Evolutionary conservation across 2,329 filamentous ascomycete species (phyloP).

Genomic region (Ceratocystis diversiconidia): DNA sequence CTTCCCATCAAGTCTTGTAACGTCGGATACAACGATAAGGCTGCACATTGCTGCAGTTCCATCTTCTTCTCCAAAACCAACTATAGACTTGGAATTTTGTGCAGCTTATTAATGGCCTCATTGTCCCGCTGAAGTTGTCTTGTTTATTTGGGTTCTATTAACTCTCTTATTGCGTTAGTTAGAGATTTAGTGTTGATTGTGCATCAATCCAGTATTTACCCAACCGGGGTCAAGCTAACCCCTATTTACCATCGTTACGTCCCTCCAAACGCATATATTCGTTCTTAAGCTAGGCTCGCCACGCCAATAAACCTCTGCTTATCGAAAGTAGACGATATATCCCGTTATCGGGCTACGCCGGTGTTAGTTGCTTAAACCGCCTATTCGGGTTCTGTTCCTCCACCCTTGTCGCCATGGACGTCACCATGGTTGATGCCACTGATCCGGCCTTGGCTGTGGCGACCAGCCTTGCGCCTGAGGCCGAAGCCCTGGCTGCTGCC

Average conservation of each 20-base stretch:
- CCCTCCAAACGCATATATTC: conserved; percentile 10
- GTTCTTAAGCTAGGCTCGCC: not conserved
- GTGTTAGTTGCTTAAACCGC: conserved; percentile 5
- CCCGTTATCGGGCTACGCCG: conserved; percentile 12
- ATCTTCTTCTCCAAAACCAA: not conserved
- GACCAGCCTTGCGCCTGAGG: conserved; percentile 12
- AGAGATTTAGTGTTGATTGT: not conserved
- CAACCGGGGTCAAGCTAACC: conserved; percentile 8
- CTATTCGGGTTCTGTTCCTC: not conserved
- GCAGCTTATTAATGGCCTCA: not conserved
- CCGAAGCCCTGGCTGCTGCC: conserved; percentile 9
- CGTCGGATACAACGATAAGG: conserved; percentile 9
- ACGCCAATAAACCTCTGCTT: conserved; percentile 2
- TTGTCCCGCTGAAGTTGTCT: not conserved
- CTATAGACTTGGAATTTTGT: not conserved
- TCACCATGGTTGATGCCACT: conserved; percentile 10
- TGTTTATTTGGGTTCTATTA: not conserved
- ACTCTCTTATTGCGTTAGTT: not conserved
- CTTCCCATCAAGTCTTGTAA: not conserved
- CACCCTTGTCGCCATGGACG: conserved; percentile 8
- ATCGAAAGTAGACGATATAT: conserved; percentile 8
- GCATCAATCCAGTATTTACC: conserved; percentile 12
- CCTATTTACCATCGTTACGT: not conserved
- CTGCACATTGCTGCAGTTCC: not conserved
- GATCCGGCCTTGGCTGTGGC: conserved; percentile 6